Base-by-base conservation (phyloP, 371 early-diverging fungal species). In the Mucor piriformis region DNA sequence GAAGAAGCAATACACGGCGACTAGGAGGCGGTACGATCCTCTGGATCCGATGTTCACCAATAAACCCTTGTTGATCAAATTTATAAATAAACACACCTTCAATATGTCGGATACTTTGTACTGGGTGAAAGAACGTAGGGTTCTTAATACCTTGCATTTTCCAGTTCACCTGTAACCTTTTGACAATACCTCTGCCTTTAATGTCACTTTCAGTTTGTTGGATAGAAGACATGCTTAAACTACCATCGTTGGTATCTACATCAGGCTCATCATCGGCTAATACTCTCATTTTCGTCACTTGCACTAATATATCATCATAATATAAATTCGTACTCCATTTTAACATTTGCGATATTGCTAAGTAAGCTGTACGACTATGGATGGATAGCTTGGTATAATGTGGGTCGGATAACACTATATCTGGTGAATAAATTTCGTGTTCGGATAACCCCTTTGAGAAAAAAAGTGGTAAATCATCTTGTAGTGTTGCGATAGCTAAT, bases 21-120 rank as follows among this genome's bases (percentile, higher is more conserved):
- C 84, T 83, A 0, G 86, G 86, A 0, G 86, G 77, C 0, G 86
- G 86, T 34, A 79, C 77, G 29, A 85, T 83, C 21, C 82, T 72
- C 52, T 85, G 82, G 61, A 85, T 83, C 40, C 79, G 72, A 52
- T 85, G 86, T 54, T 85, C 86, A 12, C 72, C 62, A 48, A 85
- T 80, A 47, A 67, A 63, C 0, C 86, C 86, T 21, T 63, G 34
- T 1, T 67, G 48, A 61, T 83, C 71, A 65, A 85, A 82, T 16
- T 70, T 62, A 52, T 85, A 85, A 25, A 83, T 53, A 71, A 85
- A 85, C 0, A 83, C 66, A 15, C 86, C 86, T 51, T 81, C 78
- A 10, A 76, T 69, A 47, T 72, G 63, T 16, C 64, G 53, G 15
- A 57, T 46, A 3, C 51, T 47, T 3, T 50, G 40, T 2, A 61